These are phyloP conservation scores for Russula earlei DNA, from an alignment of 768 basidiomycete species.

Conservation along the genomic window DNA sequence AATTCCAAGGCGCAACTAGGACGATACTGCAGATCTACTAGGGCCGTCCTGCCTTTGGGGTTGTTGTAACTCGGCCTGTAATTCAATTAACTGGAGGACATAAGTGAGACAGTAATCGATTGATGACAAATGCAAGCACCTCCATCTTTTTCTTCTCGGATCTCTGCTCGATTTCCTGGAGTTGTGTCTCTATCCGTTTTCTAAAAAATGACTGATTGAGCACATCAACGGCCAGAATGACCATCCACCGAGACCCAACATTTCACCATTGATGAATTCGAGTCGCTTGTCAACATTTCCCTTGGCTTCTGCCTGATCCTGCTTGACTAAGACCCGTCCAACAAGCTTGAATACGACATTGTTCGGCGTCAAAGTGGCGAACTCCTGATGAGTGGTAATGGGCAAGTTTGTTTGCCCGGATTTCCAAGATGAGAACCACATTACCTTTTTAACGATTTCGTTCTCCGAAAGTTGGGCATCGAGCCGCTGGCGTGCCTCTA, in stretches of 20 bases:
- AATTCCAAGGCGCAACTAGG: neutral
- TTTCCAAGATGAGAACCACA: neutral
- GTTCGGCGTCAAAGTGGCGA: conserved; percentile 56
- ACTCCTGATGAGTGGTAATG: conserved; percentile 50
- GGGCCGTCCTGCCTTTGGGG: conserved; percentile 29
- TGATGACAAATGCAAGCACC: conserved; percentile 35
- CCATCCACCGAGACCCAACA: conserved; percentile 40
- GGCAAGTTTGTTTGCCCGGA: neutral
- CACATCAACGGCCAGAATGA: neutral
- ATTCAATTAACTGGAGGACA: conserved; percentile 46
- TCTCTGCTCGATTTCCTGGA: conserved; percentile 69
- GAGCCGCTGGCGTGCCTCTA: conserved; percentile 78
- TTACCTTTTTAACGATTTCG: conserved; percentile 82
- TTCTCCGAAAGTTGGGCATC: conserved; percentile 89
- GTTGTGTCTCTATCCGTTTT: conserved; percentile 71
- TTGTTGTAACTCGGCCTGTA: conserved; percentile 48
- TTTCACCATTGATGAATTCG: conserved; percentile 80
- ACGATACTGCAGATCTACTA: conserved; percentile 3
- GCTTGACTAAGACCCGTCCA: conserved; percentile 83
- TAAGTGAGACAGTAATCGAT: neutral
- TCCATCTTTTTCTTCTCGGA: conserved; percentile 77
- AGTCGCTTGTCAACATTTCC: conserved; percentile 82
- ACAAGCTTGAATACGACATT: conserved; percentile 87
- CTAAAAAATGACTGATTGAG: conserved; percentile 28
- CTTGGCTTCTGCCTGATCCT: conserved; percentile 83